These are phyloP conservation scores for Brassica juncea DNA, from an alignment of 345 rosid species.

Conservation along the genomic window DNA sequence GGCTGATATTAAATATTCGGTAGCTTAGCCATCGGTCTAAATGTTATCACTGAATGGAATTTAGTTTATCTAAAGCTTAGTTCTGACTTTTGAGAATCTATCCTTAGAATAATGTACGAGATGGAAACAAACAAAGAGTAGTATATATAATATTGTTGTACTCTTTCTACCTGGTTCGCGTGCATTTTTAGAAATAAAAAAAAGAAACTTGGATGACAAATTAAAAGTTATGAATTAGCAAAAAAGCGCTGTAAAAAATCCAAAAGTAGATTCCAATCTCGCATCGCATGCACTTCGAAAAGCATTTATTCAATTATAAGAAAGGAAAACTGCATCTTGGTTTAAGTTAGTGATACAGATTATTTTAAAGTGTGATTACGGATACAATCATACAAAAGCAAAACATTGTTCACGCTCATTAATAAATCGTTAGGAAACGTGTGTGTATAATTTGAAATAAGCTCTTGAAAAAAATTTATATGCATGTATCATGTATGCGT, in stretches of 20 bases:
- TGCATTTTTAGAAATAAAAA: neutral
- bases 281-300: conserved; percentile 30
- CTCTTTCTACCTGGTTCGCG: neutral
- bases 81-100: neutral
- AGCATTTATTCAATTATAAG: neutral
- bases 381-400: neutral
- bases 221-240: neutral
- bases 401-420: conserved; percentile 4
- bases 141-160: neutral
- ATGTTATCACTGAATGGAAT: neutral
- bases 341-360: neutral
- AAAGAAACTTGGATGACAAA: conserved; percentile 2
- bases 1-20: too few relatives aligned
- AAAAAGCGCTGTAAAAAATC: neutral
- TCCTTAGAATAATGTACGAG: neutral
- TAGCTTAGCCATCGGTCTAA: neutral
- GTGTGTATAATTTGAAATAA: neutral
- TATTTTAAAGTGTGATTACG: neutral
- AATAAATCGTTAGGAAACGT: neutral
- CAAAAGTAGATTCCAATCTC: conserved; percentile 17
- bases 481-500: conserved; percentile 49
- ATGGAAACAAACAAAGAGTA: neutral
- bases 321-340: neutral
- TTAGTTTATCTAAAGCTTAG: neutral
- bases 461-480: neutral